Conservation (phyloP, 1,139 yeast species). For the Pichia sp. region DNA sequence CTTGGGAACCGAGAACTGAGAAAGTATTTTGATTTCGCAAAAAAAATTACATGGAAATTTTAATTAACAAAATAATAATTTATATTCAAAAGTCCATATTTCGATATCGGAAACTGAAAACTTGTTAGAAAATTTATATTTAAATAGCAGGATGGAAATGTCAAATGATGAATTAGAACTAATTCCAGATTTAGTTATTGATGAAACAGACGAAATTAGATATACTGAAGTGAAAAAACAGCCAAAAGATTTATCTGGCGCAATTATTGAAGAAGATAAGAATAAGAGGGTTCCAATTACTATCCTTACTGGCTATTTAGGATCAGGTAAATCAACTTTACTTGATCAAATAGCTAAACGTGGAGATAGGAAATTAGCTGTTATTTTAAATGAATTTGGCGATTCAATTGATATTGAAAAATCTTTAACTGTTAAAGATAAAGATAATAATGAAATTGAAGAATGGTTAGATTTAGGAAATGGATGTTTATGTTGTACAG, state of each 20-base stretch:
- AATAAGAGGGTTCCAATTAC: conserved; percentile 73
- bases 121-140: too few relatives aligned
- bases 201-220: conserved; percentile 29
- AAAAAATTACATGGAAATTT: too few relatives aligned
- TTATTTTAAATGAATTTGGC: conserved; percentile 86
- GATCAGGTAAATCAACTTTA: conserved; percentile 90
- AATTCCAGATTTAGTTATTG: conserved; percentile 47
- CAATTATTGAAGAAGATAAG: conserved; percentile 21
- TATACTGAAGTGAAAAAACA: conserved; percentile 16
- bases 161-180: conserved; percentile 32
- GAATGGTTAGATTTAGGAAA: conserved; percentile 97
- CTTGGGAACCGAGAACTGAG: too few relatives aligned
- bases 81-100: too few relatives aligned
- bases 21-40: too few relatives aligned
- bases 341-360: conserved; percentile 65
- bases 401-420: conserved; percentile 87
- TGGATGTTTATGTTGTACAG: conserved; percentile 95
- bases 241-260: conserved; percentile 10
- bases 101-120: too few relatives aligned
- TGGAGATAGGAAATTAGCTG: conserved; percentile 72
- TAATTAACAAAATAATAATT: too few relatives aligned
- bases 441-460: conserved; percentile 52
- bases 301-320: conserved; percentile 88
- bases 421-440: conserved; percentile 69
- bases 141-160: not conserved